Evolutionary conservation across 1,284 basidiomycete genomes (phyloP).

Genomic region (Leccinum griseonigrum): DNA sequence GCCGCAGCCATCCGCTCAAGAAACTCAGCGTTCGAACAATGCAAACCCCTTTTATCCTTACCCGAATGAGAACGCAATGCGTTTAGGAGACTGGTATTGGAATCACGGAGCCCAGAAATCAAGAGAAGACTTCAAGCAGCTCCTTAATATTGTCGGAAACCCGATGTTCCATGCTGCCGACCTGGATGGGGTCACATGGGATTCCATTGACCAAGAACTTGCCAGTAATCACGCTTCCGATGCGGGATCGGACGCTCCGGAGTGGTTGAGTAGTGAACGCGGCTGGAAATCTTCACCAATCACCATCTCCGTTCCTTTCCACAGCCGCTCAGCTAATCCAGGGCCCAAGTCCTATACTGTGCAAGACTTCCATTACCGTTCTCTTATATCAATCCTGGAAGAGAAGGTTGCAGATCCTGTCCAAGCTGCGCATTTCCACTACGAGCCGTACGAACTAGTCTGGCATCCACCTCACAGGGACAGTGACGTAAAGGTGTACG

Average conservation of each 20-base stretch:
- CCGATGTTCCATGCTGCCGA: background rate
- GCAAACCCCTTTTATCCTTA: background rate
- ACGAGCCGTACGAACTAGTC: background rate
- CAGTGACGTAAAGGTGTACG: background rate
- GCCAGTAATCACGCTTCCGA: background rate
- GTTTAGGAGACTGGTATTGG: background rate
- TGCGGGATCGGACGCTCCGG: background rate
- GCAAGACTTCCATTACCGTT: background rate
- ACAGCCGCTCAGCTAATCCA: background rate
- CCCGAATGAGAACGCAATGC: background rate
- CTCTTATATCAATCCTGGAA: background rate
- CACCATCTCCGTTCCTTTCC: background rate
- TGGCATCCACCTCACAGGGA: background rate
- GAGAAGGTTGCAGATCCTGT: background rate
- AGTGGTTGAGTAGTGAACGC: background rate
- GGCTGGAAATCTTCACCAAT: background rate
- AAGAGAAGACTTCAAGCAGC: background rate
- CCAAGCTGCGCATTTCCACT: background rate
- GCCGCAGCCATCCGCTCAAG: background rate
- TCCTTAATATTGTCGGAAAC: background rate
- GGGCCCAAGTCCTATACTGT: background rate
- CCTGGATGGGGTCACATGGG: background rate
- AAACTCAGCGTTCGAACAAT: background rate
- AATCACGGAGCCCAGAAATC: background rate
- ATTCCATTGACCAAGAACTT: background rate